Evolutionary conservation across 345 rosid species (phyloP).

Genomic region (Raphanus sativus): DNA sequence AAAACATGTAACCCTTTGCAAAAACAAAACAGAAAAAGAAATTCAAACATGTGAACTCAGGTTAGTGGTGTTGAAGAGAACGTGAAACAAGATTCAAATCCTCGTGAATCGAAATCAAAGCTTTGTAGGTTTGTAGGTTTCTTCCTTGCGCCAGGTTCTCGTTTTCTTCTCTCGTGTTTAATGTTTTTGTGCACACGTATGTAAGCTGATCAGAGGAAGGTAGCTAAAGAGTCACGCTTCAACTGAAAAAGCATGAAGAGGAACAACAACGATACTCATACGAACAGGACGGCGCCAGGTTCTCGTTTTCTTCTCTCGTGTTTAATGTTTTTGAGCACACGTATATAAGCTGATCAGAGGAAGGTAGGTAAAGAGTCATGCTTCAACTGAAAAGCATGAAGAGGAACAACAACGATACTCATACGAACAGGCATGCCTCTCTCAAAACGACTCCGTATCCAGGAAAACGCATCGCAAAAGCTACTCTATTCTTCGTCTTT

Average conservation of each 20-base stretch:
- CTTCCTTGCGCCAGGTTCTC: conserved; percentile 11
- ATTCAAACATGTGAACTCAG: conserved; percentile 5
- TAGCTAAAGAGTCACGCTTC: conserved; percentile 20
- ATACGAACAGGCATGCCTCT: conserved; percentile 4
- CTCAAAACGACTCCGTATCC: conserved; percentile 23
- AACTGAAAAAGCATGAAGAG: conserved; percentile 31
- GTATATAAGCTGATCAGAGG: too few relatives aligned
- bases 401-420: conserved; percentile 12
- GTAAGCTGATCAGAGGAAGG: neutral
- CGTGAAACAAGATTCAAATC: conserved; percentile 33
- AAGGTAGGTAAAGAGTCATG: too few relatives aligned
- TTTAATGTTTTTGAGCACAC: too few relatives aligned
- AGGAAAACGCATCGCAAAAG: conserved; percentile 31
- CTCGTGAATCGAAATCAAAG: conserved; percentile 23
- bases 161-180: conserved; percentile 4
- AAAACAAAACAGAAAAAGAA: conserved; percentile 3
- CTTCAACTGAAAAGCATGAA: too few relatives aligned
- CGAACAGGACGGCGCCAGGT: neutral
- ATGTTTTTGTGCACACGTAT: neutral
- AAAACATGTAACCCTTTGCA: neutral
- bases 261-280: conserved; percentile 26
- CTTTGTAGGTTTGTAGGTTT: neutral
- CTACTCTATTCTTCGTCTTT: conserved; percentile 28
- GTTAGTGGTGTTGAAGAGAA: conserved; percentile 3
- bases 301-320: too few relatives aligned